Evolutionary conservation across 164 flowering plant genomes (phyloP), one percentile per base, ranked within the genome.

Genomic region (Kingdonia uniflora): DNA sequence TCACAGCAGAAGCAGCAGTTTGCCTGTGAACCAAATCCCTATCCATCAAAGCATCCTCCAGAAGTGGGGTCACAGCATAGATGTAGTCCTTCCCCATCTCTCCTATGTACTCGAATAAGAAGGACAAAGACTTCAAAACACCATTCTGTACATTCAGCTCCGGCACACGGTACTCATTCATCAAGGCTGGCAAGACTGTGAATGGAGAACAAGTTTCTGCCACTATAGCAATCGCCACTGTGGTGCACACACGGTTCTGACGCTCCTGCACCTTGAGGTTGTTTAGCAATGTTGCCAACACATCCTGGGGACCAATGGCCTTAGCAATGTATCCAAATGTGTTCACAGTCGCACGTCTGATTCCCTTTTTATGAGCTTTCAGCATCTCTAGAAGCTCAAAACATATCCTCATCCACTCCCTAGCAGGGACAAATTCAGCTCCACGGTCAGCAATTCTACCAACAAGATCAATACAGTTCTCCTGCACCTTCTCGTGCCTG

Each of bases 331-430:
- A 92, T 6, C 99, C 97, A 72, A 92, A 92, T 3, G 99, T 92
- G 76, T 92, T 92, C 56, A 92, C 99, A 20, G 97, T 88, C 1
- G 99, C 99, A 44, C 97, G 66, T 13, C 95, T 77, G 52, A 92
- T 92, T 14, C 99, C 99, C 66, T 86, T 92, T 69, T 88, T 92
- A 73, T 92, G 99, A 42, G 99, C 99, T 55, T 92, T 88, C 45
- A 92, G 88, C 99, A 92, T 92, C 74, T 92, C 99, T 29, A 88
- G 86, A 46, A 92, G 91, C 76, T 92, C 99, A 68, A 88, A 88
- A 59, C 99, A 92, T 13, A 92, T 88, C 69, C 97, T 84, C 99
- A 88, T 92, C 99, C 96, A 92, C 62, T 92, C 99, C 55, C 95
- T 82, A 5, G 99, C 99, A 8, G 99, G 95, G 38, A 92, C 98